Evolutionary conservation across 306 rosid genomes (phyloP).

Genomic region (Gastrolobium bilobum): DNA sequence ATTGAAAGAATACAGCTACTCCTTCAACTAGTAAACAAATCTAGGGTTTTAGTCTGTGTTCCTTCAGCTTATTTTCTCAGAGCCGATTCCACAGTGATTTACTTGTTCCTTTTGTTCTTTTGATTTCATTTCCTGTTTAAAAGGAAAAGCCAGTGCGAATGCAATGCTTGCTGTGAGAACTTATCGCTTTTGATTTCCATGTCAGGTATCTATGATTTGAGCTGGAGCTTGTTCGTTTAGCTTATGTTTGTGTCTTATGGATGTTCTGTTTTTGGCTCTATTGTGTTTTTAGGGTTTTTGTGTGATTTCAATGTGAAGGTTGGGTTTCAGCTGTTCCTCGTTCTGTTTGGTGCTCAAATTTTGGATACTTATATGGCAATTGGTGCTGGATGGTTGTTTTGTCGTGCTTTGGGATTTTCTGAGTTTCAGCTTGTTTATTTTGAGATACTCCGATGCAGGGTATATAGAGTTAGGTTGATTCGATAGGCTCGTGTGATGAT

Average conservation of each 20-base stretch:
- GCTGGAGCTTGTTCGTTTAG: constrained; percentile 35
- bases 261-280: neutral
- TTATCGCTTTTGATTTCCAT: constrained; percentile 10
- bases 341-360: constrained; percentile 37
- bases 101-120: neutral
- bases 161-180: constrained; percentile 29
- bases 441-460: neutral
- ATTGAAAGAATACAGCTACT: constrained; percentile 44
- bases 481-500: neutral
- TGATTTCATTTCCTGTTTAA: neutral
- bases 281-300: constrained; percentile 56
- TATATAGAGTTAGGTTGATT: neutral
- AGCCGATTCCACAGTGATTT: constrained; percentile 32
- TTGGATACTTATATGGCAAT: neutral
- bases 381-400: constrained; percentile 43
- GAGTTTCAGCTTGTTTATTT: neutral
- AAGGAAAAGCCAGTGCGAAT: constrained; percentile 29
- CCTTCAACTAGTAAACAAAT: constrained; percentile 47
- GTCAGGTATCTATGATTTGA: constrained; percentile 49
- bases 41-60: constrained; percentile 64
- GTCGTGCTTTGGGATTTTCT: neutral
- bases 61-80: constrained; percentile 44
- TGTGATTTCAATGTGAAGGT: constrained; percentile 3
- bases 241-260: constrained; percentile 10
- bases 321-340: neutral